Base-by-base conservation (phyloP, 768 basidiomycete genomes). In the Lentinula lateritia region DNA sequence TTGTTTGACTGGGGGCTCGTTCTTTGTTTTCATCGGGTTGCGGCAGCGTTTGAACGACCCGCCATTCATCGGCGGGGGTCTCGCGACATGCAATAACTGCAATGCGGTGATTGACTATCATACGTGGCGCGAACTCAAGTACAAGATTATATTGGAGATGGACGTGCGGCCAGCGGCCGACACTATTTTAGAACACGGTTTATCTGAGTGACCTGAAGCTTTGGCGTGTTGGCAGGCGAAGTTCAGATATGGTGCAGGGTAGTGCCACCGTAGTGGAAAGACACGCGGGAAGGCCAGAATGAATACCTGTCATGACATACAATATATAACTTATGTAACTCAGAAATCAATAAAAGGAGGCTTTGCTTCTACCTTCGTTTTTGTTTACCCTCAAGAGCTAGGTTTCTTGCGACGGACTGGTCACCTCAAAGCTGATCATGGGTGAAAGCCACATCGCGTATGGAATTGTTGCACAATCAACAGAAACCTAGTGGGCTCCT, bases 71-170 rank as follows among this genome's bases (percentile, higher is more conserved):
- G 72, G 72, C 35, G 71, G 76, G 6, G 70, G 67, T 2, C 71
- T 76, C 3, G 74, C 80, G n/a, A 71, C 72, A 18, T 88, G 87
- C 65, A 75, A 78, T 32, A 72, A 80, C 48, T 88, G 86, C 69
- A 73, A 78, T 41, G 70, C 71, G 2, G 43, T 66, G 18, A 79
- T 83, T 45, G 81, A 84, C 63, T 85, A 88, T 68, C 77, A 80
- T 57, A 83, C 84, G 6, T 87, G 87, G 87, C 76, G 83, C 65
- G 84, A 86, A 68, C 75, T 88, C 60, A 88, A 87, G 67, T 76
- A 82, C 65, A 78, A 72, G 52, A 80, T 87, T 59, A 67, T 82
- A 4, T 64, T 75, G 54, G 86, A 87, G 74, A 81, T 88, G 72
- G 87, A 88, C 63, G 63, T 66, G 7, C 78, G 84, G 9, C 84